phyloP scores from a whole-genome alignment of 352 stramenopile genomes.

The Pythium apleroticum region DNA sequence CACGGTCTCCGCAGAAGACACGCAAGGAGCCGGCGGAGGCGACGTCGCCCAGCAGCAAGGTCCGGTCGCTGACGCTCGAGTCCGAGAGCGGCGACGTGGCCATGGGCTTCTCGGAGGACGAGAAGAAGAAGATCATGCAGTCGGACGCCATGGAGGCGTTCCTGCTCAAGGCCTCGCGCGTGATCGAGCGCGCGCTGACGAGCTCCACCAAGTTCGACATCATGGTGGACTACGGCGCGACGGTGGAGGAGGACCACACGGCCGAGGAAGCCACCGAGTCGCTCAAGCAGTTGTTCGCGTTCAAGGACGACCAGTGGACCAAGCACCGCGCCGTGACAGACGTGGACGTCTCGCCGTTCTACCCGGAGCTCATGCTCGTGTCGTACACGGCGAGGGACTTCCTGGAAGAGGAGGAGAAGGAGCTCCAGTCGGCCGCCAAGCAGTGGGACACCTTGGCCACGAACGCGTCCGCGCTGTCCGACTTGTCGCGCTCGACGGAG shows the following conservation, averaged over 20 bases:
- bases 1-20: conserved; percentile 35
- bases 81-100: conserved; percentile 24
- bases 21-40: conserved; percentile 26
- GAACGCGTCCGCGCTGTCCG: conserved; percentile 40
- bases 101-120: conserved; percentile 45
- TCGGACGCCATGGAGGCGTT: conserved; percentile 80
- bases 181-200: conserved; percentile 81
- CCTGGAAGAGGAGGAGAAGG: conserved; percentile 68
- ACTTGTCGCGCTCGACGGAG: conserved; percentile 66
- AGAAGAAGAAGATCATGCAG: conserved; percentile 68
- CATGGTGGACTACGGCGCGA: conserved; percentile 83
- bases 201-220: conserved; percentile 80
- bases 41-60: conserved; percentile 43
- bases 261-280: conserved; percentile 60
- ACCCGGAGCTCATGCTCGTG: conserved; percentile 73
- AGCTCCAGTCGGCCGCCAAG: conserved; percentile 41
- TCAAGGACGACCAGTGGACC: conserved; percentile 81
- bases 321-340: conserved; percentile 80
- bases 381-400: conserved; percentile 71
- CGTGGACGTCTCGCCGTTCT: conserved; percentile 82
- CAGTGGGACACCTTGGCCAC: conserved; percentile 69
- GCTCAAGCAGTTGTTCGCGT: conserved; percentile 71
- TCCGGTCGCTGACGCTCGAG: conserved; percentile 44
- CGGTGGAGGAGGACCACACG: conserved; percentile 58
- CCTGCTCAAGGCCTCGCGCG: conserved; percentile 66